A percentile compares a stretch with the other conserved stretches of the same genome.
These are phyloP conservation scores for Cladosporium sp. DNA, from an alignment of 2,329 filamentous ascomycete species.

Conservation along the genomic window DNA sequence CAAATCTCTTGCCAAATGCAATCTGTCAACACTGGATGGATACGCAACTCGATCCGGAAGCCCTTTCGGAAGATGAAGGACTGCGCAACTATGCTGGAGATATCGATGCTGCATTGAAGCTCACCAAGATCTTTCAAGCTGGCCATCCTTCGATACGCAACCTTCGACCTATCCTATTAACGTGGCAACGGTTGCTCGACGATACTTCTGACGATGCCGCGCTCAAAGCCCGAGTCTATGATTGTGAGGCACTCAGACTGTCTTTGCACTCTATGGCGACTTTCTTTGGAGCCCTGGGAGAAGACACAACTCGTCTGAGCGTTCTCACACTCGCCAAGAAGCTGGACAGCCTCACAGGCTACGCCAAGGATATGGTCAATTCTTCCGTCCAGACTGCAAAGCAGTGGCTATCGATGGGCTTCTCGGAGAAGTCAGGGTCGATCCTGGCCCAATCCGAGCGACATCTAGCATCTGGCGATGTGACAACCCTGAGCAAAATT, in stretches of 20 bases:
- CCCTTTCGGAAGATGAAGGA: slow-evolving; percentile 27
- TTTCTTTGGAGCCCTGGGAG: slow-evolving; percentile 55
- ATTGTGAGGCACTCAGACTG: slow-evolving; percentile 45
- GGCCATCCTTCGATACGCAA: slow-evolving; percentile 21
- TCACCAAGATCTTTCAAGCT: slow-evolving; percentile 43
- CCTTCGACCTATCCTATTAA: slow-evolving; percentile 30
- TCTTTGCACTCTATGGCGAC: slow-evolving; percentile 53
- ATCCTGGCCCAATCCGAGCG: slow-evolving; percentile 58
- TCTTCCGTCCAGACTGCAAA: slow-evolving; percentile 18
- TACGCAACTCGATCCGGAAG: background rate
- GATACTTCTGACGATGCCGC: slow-evolving; percentile 31
- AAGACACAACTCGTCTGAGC: slow-evolving; percentile 36
- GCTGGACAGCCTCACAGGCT: slow-evolving; percentile 1
- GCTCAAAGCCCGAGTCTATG: slow-evolving; percentile 45
- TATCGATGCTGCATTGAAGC: slow-evolving; percentile 31
- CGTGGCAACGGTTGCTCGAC: slow-evolving; percentile 38
- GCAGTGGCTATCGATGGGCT: slow-evolving; percentile 57
- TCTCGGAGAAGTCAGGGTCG: slow-evolving; percentile 54
- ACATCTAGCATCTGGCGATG: slow-evolving; percentile 38
- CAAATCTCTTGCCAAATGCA: slow-evolving; percentile 17
- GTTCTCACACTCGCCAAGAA: slow-evolving; percentile 15
- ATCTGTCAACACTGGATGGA: background rate
- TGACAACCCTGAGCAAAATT: slow-evolving; percentile 45
- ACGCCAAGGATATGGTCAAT: background rate
- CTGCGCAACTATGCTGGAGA: slow-evolving; percentile 34